A percentile compares a stretch with the other conserved stretches of the same genome.
phyloP scores from a whole-genome alignment of 495 filamentous ascomycete genomes.

The Pyrenula massariospora region DNA sequence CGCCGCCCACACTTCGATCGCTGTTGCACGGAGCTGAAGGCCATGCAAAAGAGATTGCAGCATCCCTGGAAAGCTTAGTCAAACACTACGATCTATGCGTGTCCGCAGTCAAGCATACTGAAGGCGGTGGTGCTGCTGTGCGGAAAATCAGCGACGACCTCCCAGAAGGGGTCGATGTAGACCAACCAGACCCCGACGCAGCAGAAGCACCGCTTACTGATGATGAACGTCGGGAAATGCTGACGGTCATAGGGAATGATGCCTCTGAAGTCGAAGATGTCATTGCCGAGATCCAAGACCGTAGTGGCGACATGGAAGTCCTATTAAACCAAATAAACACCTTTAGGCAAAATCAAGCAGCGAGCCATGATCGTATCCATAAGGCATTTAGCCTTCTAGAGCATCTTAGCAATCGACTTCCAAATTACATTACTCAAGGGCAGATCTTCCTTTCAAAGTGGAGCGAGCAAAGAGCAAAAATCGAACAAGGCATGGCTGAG shows the following conservation, averaged over 20 bases:
- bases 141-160: conserved; percentile 47
- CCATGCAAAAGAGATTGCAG: conserved; percentile 75
- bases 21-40: conserved; percentile 41
- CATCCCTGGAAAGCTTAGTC: conserved; percentile 70
- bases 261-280: conserved; percentile 84
- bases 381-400: conserved; percentile 56
- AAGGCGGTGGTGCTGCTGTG: conserved; percentile 66
- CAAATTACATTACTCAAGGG: conserved; percentile 56
- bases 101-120: conserved; percentile 81
- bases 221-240: conserved; percentile 70
- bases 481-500: conserved; percentile 55
- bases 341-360: conserved; percentile 39
- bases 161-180: conserved; percentile 47
- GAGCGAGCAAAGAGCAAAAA: conserved; percentile 58
- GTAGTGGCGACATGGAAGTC: conserved; percentile 63
- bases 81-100: conserved; percentile 91
- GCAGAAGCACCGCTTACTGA: conserved; percentile 60
- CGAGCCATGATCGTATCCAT: conserved; percentile 46
- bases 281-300: conserved; percentile 68
- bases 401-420: conserved; percentile 32
- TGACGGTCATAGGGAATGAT: conserved; percentile 72
- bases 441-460: conserved; percentile 62
- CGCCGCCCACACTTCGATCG: conserved; percentile 56
- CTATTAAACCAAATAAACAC: conserved; percentile 10
- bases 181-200: conserved; percentile 41